A percentile compares a stretch with the other conserved stretches of the same genome.
Conservation (phyloP, 805 yeast species). For the Barnettozyma sp. region DNA sequence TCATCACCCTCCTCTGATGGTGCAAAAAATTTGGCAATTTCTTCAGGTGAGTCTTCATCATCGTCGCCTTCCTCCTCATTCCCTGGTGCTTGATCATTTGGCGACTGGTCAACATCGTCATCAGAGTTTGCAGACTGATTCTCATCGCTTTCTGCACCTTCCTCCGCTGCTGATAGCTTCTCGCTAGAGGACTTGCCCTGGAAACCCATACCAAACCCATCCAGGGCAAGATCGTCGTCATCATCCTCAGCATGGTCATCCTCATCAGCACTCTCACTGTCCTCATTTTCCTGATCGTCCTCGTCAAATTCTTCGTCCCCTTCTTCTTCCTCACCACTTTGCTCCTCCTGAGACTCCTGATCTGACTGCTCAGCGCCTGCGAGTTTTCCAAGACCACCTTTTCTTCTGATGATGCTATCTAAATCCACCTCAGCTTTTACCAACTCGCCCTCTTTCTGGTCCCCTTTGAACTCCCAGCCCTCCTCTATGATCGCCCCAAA, state of each 20-base stretch:
- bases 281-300: too few relatives aligned
- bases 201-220: constrained; percentile 36
- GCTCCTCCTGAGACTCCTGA: constrained; percentile 34
- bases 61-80: constrained; percentile 26
- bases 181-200: constrained; percentile 11
- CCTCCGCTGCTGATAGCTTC: constrained; percentile 28
- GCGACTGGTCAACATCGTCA: constrained; percentile 29
- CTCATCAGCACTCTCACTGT: constrained; percentile 32
- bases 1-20: constrained; percentile 46
- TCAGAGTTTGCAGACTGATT: constrained; percentile 18
- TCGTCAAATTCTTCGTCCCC: too few relatives aligned
- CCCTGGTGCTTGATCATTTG: constrained; percentile 28
- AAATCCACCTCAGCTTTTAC: constrained; percentile 65
- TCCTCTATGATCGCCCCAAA: constrained; percentile 43
- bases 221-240: constrained; percentile 38
- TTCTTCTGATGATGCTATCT: constrained; percentile 79
- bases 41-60: constrained; percentile 69
- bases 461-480: constrained; percentile 82
- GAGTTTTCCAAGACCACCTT: constrained; percentile 64
- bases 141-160: constrained; percentile 23
- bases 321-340: constrained; percentile 36
- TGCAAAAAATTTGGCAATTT: constrained; percentile 73
- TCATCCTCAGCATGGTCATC: constrained; percentile 39
- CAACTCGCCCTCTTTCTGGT: constrained; percentile 25
- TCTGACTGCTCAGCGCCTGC: constrained; percentile 37